Base-by-base conservation (phyloP, 2,329 filamentous ascomycete species). In the Metarhizium humberi region DNA sequence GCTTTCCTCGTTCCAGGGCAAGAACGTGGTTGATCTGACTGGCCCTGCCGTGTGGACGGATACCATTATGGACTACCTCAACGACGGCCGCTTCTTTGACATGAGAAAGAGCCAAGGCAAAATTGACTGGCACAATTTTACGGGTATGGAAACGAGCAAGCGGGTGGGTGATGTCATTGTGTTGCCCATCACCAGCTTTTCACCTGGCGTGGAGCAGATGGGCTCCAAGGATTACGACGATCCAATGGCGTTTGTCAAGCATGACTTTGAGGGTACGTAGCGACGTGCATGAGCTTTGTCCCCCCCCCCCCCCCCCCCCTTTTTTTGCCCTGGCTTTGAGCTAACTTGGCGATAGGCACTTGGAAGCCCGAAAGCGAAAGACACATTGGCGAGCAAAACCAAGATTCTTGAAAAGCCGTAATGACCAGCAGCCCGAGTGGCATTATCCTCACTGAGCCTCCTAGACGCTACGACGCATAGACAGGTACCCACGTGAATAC, bases 31-130 rank as follows among this genome's bases (percentile, higher is more conserved):
- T 56, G 92, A 97, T 70, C 94, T 95, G 65, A 97, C 94, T 0
- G 94, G 94, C 0, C 94, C 94, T 0, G 94, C 89, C 0, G 74
- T 95, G 42, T 99, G 94, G 94, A 99, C 94, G 0, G 94, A 99
- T 71, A 78, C 80, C 25, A 80, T 99, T 59, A 96, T 99, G 73
- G 80, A 85, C 57, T 99, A 95, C 74, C 90, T 99, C 76, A 99
- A 97, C 71, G 87, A 97, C 69, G 80, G 84, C 30, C 83, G 87
- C 6, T 96, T 87, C 74, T 99, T 96, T 67, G 86, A 95, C 67
- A 87, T 91, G 79, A 77, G 72, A 57, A 78, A 79, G 16, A 87
- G 83, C 66, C 80, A 79, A 58, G 84, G 83, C 59, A 85, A 87
- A 61, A 88, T 97, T 62, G 87, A 91, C 48, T 96, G 86, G 78